phyloP scores from a whole-genome alignment of 1,139 yeast genomes.

The Starmera stellimalicola region DNA sequence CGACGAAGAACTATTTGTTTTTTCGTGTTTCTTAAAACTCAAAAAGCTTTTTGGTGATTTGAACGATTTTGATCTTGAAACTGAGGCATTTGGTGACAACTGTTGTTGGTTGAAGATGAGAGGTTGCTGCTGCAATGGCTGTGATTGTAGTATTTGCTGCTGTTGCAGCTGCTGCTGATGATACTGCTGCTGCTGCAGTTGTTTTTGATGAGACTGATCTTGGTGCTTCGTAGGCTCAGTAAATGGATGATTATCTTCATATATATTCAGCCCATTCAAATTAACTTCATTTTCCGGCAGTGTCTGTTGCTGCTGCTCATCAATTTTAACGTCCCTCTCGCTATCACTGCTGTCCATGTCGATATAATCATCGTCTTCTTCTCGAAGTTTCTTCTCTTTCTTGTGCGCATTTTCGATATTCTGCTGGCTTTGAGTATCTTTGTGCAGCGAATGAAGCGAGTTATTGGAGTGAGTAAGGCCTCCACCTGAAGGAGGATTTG shows the following conservation, averaged over 20 bases:
- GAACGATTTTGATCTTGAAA: constrained; percentile 19
- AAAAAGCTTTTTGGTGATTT: constrained; percentile 26
- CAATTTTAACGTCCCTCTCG: not conserved
- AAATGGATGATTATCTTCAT: constrained; percentile 4
- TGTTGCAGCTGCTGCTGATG: constrained; percentile 6
- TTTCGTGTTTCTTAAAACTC: constrained; percentile 20
- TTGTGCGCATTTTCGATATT: no score
- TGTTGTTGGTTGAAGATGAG: not conserved
- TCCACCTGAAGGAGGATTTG: constrained; percentile 6
- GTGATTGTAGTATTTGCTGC: not conserved
- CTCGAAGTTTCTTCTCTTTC: no score
- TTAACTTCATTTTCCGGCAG: no score
- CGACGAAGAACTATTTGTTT: constrained; percentile 14
- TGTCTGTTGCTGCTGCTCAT: no score
- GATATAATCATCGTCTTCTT: constrained; percentile 14
- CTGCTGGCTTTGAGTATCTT: no score
- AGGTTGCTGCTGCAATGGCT: not conserved
- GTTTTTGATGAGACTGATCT: not conserved
- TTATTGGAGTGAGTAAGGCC: no score
- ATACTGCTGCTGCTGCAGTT: not conserved
- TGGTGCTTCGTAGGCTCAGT: not conserved
- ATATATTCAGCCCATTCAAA: no score
- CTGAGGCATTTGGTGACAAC: constrained; percentile 1
- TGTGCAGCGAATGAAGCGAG: no score
- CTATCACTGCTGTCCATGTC: constrained; percentile 15